A percentile compares a stretch with the other conserved stretches of the same genome.
phyloP scores from a whole-genome alignment of 1,139 yeast genomes.

The Scheffersomyces titani region DNA sequence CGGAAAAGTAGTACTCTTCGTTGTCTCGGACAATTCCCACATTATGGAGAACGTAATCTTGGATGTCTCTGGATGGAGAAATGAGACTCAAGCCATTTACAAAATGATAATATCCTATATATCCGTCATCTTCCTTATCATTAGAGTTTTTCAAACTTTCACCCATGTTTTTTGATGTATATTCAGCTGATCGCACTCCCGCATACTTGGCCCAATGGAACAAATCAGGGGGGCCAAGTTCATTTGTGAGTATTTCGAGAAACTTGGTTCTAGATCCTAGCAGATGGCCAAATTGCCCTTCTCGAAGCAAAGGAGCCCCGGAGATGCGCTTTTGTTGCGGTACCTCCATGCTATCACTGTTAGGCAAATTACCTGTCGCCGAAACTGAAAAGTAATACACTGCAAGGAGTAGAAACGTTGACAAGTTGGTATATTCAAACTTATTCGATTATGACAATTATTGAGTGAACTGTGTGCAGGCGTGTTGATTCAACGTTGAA shows the following conservation, averaged over 20 bases:
- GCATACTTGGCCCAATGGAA: constrained; percentile 41
- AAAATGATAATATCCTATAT: constrained; percentile 42
- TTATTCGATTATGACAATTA: neutral
- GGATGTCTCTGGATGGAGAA: constrained; percentile 24
- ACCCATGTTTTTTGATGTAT: constrained; percentile 25
- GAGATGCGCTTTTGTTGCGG: constrained; percentile 1
- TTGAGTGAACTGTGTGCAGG: neutral
- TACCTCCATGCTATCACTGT: neutral
- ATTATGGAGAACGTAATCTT: constrained; percentile 28
- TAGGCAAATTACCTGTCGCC: neutral
- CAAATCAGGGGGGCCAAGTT: constrained; percentile 41
- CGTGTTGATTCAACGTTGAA: neutral
- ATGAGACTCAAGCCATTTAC: constrained; percentile 36
- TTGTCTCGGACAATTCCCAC: constrained; percentile 26
- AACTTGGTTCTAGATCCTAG: constrained; percentile 24
- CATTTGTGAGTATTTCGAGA: constrained; percentile 12
- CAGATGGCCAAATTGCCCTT: constrained; percentile 29
- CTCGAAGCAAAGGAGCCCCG: constrained; percentile 18
- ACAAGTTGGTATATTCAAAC: neutral
- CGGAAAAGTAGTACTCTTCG: constrained; percentile 18
- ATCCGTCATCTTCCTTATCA: constrained; percentile 36
- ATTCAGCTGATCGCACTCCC: constrained; percentile 33
- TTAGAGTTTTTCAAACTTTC: constrained; percentile 8
- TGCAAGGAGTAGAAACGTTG: neutral
- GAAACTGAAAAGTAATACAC: neutral